phyloP scores from a whole-genome alignment of 2,329 filamentous ascomycete genomes.

The Pleoardoris graminearum region DNA sequence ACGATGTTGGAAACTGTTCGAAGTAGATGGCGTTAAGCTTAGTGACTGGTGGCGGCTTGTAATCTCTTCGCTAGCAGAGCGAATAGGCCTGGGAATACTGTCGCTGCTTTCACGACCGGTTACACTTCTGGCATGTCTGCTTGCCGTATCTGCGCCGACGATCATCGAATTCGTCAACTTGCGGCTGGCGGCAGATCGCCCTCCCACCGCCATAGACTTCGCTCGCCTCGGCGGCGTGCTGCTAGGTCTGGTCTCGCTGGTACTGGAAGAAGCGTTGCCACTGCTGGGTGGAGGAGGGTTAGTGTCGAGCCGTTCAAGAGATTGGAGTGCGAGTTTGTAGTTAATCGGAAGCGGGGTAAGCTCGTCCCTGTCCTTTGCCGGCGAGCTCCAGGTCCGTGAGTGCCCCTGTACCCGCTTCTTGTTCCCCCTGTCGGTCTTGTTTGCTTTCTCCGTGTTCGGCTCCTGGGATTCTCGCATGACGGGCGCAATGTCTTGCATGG shows the following conservation, averaged over 20 bases:
- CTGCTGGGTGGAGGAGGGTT: slow-evolving; percentile 22
- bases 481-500: slow-evolving; percentile 21
- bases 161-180: slow-evolving; percentile 28
- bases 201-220: slow-evolving; percentile 36
- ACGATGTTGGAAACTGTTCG: slow-evolving; percentile 35
- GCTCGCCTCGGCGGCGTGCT: slow-evolving; percentile 27
- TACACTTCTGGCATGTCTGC: slow-evolving; percentile 35
- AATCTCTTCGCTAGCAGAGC: slow-evolving; percentile 38
- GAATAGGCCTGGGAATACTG: slow-evolving; percentile 19
- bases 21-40: slow-evolving; percentile 25
- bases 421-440: slow-evolving; percentile 22
- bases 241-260: slow-evolving; percentile 21
- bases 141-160: slow-evolving; percentile 24
- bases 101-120: slow-evolving; percentile 23
- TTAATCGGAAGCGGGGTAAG: slow-evolving; percentile 45
- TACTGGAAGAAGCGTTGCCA: slow-evolving; percentile 25
- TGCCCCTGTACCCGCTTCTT: slow-evolving; percentile 19
- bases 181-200: slow-evolving; percentile 35
- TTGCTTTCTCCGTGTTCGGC: slow-evolving; percentile 15
- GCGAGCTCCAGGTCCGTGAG: slow-evolving; percentile 37
- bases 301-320: slow-evolving; percentile 25
- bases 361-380: slow-evolving; percentile 40
- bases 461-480: slow-evolving; percentile 23
- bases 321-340: slow-evolving; percentile 45
- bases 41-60: slow-evolving; percentile 34